Base-by-base conservation (phyloP, 257 asterid species). In the Echium plantagineum region DNA sequence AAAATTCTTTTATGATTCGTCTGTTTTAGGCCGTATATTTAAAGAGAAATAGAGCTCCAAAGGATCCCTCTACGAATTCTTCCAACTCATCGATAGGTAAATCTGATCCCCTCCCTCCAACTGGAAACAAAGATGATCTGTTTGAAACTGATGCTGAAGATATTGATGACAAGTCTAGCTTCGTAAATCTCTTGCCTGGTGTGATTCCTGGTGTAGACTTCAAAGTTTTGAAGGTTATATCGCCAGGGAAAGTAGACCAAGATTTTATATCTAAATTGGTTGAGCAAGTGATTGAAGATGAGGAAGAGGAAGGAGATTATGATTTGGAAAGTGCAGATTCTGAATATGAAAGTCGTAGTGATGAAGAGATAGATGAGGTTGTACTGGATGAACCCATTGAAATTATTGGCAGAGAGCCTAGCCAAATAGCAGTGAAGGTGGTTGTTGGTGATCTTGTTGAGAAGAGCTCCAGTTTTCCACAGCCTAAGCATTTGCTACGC, bases 151-250 rank as follows among this genome's bases (percentile, higher is more conserved):
- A 81, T 68, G 52, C 79, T 32, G 94, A 78, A 61, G 94, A 87
- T 65, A 66, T 71, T 62, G 95, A 85, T 24, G 26, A 24, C 58
- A 95, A 84, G 71, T 71, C 78, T 63, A 78, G 84, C 74, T 78
- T 82, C 54, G 90, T 84, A 70, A 83, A 75, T 74, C 81, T 79
- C 63, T 70, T 91, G 78, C 79, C 71, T 26, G 94, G 88, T 81
- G 78, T 91, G 88, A 88, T 88, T 73, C 95, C 98, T 73, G 96
- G 95, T 61, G 84, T 83, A 80, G 82, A 84, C 78, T 90, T 91
- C 68, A 85, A 85, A 81, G 94, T 91, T 67, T 78, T 88, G 76
- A 83, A n/a, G 74, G 93, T 84, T 67, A 82, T 88, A 63, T 59
- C 83, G 26, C 96, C 96, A 7, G 84, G 76, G 68, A 84, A 85